These are phyloP conservation scores for Albugo laibachii DNA, from an alignment of 352 stramenopile genomes.

Conservation along the genomic window DNA sequence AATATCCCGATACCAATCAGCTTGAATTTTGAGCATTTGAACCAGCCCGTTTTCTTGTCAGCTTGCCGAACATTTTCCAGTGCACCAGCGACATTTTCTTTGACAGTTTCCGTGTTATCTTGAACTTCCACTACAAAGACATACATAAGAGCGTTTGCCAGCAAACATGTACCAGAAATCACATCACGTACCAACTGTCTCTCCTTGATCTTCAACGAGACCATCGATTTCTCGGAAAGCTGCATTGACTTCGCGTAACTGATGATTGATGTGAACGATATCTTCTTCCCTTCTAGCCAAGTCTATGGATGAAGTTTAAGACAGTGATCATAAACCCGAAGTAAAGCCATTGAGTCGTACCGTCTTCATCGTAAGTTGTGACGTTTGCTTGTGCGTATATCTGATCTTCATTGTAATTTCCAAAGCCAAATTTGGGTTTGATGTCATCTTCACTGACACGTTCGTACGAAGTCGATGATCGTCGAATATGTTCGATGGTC, in stretches of 20 bases:
- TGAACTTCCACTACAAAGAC: constrained; percentile 43
- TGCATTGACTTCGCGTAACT: constrained; percentile 68
- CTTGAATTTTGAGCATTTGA: constrained; percentile 38
- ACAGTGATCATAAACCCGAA: constrained; percentile 1
- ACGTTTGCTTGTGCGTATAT: constrained; percentile 77
- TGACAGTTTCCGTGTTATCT: constrained; percentile 56
- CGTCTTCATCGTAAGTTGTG: constrained; percentile 69
- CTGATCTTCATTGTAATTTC: constrained; percentile 75
- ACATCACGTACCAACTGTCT: constrained; percentile 25
- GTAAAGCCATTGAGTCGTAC: constrained; percentile 9
- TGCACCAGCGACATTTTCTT: constrained; percentile 51
- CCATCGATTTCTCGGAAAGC: constrained; percentile 72
- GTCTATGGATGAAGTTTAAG: constrained; percentile 16
- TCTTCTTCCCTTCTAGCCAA: constrained; percentile 61
- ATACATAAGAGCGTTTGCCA: not conserved
- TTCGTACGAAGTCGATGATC: constrained; percentile 46
- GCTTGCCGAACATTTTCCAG: constrained; percentile 53
- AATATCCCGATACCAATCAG: constrained; percentile 41
- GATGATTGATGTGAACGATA: constrained; percentile 78
- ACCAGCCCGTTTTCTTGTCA: constrained; percentile 45
- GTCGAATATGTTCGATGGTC: constrained; percentile 59
- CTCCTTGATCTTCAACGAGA: constrained; percentile 64
- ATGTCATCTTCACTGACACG: constrained; percentile 7
- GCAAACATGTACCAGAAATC: constrained; percentile 1
- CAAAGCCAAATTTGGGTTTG: constrained; percentile 20